Evolutionary conservation across 257 asterid species (phyloP).

Genomic region (Prunella vulgaris): DNA sequence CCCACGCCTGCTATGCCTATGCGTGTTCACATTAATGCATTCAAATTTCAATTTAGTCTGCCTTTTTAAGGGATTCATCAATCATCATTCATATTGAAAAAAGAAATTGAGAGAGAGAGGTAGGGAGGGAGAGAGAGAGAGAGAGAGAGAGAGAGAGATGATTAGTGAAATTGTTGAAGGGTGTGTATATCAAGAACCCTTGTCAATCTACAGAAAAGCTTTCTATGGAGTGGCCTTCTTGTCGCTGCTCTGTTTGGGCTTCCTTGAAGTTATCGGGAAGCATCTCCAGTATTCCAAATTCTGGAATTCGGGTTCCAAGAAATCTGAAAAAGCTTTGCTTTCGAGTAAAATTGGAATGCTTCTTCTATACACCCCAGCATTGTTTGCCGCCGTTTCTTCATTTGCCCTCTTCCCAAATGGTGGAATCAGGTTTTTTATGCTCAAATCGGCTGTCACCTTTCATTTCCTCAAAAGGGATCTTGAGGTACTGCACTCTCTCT

Average conservation of each 20-base stretch:
- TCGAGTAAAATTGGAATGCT: constrained; percentile 65
- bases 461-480: constrained; percentile 74
- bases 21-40: background rate
- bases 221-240: constrained; percentile 25
- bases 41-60: background rate
- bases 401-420: constrained; percentile 41
- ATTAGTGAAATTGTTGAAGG: constrained; percentile 15
- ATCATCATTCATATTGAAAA: background rate
- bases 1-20: background rate
- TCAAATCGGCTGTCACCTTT: constrained; percentile 47
- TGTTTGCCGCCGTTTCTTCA: constrained; percentile 48
- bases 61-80: background rate
- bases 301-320: constrained; percentile 31
- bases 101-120: background rate
- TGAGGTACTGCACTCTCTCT: constrained; percentile 40
- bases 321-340: constrained; percentile 19
- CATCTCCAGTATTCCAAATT: constrained; percentile 74
- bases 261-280: constrained; percentile 49
- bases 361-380: constrained; percentile 52
- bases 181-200: constrained; percentile 28
- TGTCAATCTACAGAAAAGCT: constrained; percentile 32
- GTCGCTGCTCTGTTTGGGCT: constrained; percentile 24
- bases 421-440: constrained; percentile 55
- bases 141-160: constrained; percentile 5
- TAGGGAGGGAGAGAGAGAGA: background rate